phyloP scores from a whole-genome alignment of 306 rosid species.

The Begonia peltatifolia region DNA sequence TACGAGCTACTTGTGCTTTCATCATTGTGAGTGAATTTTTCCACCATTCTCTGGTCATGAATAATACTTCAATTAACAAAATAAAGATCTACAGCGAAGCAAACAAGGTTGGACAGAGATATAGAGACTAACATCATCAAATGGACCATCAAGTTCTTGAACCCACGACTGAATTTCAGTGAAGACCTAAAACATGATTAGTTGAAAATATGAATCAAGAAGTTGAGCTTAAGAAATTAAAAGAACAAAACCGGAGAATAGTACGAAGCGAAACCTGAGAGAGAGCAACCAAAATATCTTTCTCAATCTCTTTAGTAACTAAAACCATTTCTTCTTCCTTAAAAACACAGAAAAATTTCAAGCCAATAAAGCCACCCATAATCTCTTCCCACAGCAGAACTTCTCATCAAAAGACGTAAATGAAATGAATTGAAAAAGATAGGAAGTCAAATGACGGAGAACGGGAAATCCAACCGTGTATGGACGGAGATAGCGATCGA shows the following conservation, averaged over 20 bases:
- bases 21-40: no score
- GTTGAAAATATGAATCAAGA: not conserved
- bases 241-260: not conserved
- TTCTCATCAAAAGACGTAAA: not conserved
- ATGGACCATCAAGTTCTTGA: constrained; percentile 10
- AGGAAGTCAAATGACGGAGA: not conserved
- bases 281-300: constrained; percentile 23
- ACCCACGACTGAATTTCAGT: constrained; percentile 20
- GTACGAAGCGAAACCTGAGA: constrained; percentile 16
- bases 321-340: constrained; percentile 16
- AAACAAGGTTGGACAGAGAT: not conserved
- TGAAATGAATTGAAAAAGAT: not conserved
- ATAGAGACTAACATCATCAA: constrained; percentile 16
- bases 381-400: not conserved
- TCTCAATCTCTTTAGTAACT: constrained; percentile 20
- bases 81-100: not conserved
- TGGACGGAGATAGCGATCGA: constrained; percentile 36
- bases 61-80: not conserved
- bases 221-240: not conserved
- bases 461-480: constrained; percentile 29
- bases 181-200: constrained; percentile 10
- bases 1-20: constrained; percentile 8
- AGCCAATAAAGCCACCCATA: not conserved
- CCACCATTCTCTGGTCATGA: constrained; percentile 15
- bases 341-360: constrained; percentile 1